Evolutionary conservation across 371 early-diverging fungal genomes (phyloP), one percentile per base, ranked within the genome.

Genomic region (Apophysomyces ossiformis): DNA sequence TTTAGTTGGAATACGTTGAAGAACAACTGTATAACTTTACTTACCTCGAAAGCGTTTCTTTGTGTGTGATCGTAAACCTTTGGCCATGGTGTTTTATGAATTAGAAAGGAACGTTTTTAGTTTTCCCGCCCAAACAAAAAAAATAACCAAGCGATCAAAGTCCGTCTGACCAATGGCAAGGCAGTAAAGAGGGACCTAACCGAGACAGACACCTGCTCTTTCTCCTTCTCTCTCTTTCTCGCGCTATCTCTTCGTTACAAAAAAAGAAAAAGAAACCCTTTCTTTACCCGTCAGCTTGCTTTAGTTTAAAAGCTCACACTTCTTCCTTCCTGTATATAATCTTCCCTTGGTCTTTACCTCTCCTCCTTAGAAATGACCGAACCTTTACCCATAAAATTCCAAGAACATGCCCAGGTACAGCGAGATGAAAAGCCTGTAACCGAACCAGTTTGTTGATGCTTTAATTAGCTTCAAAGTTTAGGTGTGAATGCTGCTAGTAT

Each of bases 401-500:
- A 96, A 83, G 96, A 98, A 86, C 95, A 92, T 86, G 88, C 95
- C 68, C 96, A 95, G 91, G 96, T 96, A 91, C 57, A 46, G 47
- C 12, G 6, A 45, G 12, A 35, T 15, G 13, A 35, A 26, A 26
- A 60, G 39, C 26, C 36, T 32, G 37, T 60, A 16, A 7, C 36
- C 15, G 41, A 7, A 13, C 36, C 47, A 26, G 26, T 41, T 32
- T 11, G 32, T 11, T 57, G 47, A 50, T 50, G 38, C 44, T 50
- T n/a, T 7, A 60, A 54, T 44, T 84, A 98, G 98, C 93, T 98
- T 66, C 92, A 89, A 81, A 83, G 89, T 57, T 80, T 97, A 69
- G 96, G 96, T 61, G 93, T 98, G 72, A 96, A 95, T 79, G 87
- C 92, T 15, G 90, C 91, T 37, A 92, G 88, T 74, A 97, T 98